These are phyloP conservation scores for Pseudonectria foliicola DNA, from an alignment of 2,329 filamentous ascomycete genomes.

Conservation along the genomic window DNA sequence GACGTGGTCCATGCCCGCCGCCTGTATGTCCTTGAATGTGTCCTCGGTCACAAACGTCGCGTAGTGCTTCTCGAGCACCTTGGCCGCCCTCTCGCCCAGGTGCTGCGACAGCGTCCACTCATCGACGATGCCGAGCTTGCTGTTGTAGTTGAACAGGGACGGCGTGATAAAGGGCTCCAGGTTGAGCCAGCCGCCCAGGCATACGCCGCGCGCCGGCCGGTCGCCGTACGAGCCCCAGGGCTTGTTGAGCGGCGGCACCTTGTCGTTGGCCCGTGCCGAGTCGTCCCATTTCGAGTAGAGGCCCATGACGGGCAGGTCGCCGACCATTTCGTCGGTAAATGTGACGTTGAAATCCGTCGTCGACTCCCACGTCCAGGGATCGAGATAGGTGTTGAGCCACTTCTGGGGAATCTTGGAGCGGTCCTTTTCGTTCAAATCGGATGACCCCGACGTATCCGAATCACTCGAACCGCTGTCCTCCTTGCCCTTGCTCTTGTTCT, in stretches of 20 bases:
- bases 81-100: slow-evolving; percentile 59
- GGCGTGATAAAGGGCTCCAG: slow-evolving; percentile 95
- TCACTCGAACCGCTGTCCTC: slow-evolving; percentile 13
- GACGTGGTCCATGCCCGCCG: slow-evolving; percentile 91
- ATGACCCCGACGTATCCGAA: slow-evolving; percentile 21
- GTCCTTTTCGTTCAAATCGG: slow-evolving; percentile 43
- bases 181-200: slow-evolving; percentile 88
- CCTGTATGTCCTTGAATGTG: slow-evolving; percentile 76
- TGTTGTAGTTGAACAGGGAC: slow-evolving; percentile 71
- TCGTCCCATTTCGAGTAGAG: slow-evolving; percentile 83
- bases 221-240: slow-evolving; percentile 70
- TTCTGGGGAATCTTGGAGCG: slow-evolving; percentile 52
- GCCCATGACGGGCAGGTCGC: slow-evolving; percentile 85
- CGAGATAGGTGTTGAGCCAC: slow-evolving; percentile 69
- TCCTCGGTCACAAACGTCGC: slow-evolving; percentile 78
- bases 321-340: slow-evolving; percentile 78
- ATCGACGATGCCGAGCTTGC: slow-evolving; percentile 63
- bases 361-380: slow-evolving; percentile 88
- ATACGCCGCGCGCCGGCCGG: slow-evolving; percentile 80
- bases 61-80: slow-evolving; percentile 84
- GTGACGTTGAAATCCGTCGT: slow-evolving; percentile 90
- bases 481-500: slow-evolving; percentile 32
- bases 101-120: slow-evolving; percentile 74
- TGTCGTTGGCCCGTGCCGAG: slow-evolving; percentile 65
- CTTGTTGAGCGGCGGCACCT: slow-evolving; percentile 71